Evolutionary conservation across 306 rosid genomes (phyloP), one percentile per base, ranked within the genome.

Genomic region (Dicorynia guianensis): DNA sequence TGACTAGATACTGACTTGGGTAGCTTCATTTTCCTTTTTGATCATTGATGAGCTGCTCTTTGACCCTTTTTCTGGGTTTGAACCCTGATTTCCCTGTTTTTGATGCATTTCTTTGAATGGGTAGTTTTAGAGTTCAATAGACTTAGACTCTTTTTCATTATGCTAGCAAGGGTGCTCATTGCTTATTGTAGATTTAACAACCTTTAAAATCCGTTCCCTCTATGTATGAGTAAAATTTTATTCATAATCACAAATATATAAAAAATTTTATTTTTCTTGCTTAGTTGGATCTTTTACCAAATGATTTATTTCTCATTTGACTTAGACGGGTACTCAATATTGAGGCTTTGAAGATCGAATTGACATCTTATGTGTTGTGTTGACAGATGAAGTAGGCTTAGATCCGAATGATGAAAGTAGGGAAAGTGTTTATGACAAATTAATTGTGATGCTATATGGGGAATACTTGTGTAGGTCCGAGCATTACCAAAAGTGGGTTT

Each of bases 391-490:
- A 71, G 69, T 56, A 50, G 80, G 72, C 76, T 79, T 79, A 76
- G 90, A 84, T 88, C 84, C 48, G 70, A 74, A 76, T 76, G 75
- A 77, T 85, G 82, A 73, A 62, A 80, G 53, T 54, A 18, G 62
- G 57, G 47, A n/a, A 62, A 73, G 80, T 71, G 46, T 58, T 47
- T 44, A 72, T 77, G 56, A 33, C 34, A 61, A 67, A 72, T 60
- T 60, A 57, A 61, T 80, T 70, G 81, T 80, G 68, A 79, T 81
- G 63, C 70, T 46, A 57, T 34, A 96, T 96, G 98, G 99, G 99
- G 68, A 96, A 96, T 47, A 89, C 91, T 40, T 93, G 99, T 87
- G 96, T 93, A 67, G 99, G 99, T 69, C 99, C 99, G 12, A 90
- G 79, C 85, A 85, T 96, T 71, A 66, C 93, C 15, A 96, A 85